Evolutionary conservation across 2,329 filamentous ascomycete genomes (phyloP).

Genomic region (Microdochium trichocladiopsis): DNA sequence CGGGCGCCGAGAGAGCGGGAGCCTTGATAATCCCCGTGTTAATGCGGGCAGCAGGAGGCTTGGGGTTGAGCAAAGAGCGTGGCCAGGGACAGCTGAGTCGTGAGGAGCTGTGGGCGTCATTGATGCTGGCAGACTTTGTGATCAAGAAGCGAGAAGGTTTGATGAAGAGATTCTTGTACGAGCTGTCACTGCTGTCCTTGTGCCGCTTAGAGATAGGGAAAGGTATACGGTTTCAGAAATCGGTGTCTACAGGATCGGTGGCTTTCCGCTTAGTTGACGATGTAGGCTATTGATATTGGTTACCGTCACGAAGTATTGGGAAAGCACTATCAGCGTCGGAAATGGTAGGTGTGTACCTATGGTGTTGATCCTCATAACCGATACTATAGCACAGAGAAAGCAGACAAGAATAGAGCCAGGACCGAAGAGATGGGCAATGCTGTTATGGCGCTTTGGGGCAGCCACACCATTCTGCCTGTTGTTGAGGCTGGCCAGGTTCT

Average conservation of each 20-base stretch:
- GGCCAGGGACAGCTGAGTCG: conserved; percentile 27
- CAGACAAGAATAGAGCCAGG: background rate
- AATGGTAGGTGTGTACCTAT: background rate
- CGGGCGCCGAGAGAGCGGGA: conserved; percentile 57
- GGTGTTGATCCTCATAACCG: no score
- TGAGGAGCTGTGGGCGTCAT: conserved; percentile 22
- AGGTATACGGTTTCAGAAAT: conserved; percentile 58
- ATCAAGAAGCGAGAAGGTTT: conserved; percentile 42
- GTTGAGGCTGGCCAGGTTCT: conserved; percentile 67
- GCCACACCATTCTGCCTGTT: conserved; percentile 68
- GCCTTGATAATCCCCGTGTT: conserved; percentile 37
- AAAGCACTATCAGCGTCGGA: no score
- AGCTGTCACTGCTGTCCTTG: conserved; percentile 36
- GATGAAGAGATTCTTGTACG: conserved; percentile 34
- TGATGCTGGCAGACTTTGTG: conserved; percentile 30
- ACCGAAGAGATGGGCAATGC: background rate
- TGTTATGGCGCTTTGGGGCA: background rate
- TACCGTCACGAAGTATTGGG: conserved; percentile 17
- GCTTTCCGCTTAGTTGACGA: conserved; percentile 51
- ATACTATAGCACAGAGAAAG: no score
- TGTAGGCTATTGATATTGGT: conserved; percentile 34
- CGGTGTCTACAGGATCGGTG: conserved; percentile 37
- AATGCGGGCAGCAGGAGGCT: conserved; percentile 42
- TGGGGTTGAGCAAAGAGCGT: conserved; percentile 41
- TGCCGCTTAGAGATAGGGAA: conserved; percentile 49